A percentile compares a stretch with the other conserved stretches of the same genome.
phyloP scores from a whole-genome alignment of 257 asterid genomes.

The Galeopsis tetrahit region DNA sequence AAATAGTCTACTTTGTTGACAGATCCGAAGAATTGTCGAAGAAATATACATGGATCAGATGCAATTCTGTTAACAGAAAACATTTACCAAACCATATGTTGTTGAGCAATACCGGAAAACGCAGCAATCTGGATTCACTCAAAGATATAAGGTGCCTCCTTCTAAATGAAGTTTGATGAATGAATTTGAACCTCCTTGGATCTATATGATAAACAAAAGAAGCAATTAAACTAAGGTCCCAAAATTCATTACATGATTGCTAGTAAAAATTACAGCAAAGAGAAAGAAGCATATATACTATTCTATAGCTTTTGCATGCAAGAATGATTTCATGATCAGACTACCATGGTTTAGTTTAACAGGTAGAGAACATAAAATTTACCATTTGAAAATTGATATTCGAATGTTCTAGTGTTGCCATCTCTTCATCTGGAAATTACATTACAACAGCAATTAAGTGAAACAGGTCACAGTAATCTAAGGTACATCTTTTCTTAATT shows the following conservation, averaged over 20 bases:
- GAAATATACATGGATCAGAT: constrained; percentile 41
- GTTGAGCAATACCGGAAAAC: constrained; percentile 54
- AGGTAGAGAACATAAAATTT: background rate
- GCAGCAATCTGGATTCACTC: constrained; percentile 60
- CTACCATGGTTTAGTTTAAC: background rate
- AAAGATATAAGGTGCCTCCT: constrained; percentile 68
- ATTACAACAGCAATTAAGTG: constrained; percentile 5
- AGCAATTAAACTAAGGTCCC: background rate
- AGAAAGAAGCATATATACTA: background rate
- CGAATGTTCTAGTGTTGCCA: constrained; percentile 71
- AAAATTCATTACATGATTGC: background rate
- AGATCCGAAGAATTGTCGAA: constrained; percentile 69
- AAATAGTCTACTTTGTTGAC: constrained; percentile 69
- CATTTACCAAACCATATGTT: background rate
- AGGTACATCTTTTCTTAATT: background rate
- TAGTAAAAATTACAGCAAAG: background rate
- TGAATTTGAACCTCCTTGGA: constrained; percentile 69
- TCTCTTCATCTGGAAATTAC: constrained; percentile 62
- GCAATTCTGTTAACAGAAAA: background rate
- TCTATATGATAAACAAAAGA: constrained; percentile 42
- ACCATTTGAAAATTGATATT: constrained; percentile 77
- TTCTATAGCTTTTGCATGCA: background rate
- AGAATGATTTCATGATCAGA: background rate
- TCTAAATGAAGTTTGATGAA: constrained; percentile 79
- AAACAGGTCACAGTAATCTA: background rate